Evolutionary conservation across 352 stramenopile genomes (phyloP).

Genomic region (Phytopythium chamaehyphon): DNA sequence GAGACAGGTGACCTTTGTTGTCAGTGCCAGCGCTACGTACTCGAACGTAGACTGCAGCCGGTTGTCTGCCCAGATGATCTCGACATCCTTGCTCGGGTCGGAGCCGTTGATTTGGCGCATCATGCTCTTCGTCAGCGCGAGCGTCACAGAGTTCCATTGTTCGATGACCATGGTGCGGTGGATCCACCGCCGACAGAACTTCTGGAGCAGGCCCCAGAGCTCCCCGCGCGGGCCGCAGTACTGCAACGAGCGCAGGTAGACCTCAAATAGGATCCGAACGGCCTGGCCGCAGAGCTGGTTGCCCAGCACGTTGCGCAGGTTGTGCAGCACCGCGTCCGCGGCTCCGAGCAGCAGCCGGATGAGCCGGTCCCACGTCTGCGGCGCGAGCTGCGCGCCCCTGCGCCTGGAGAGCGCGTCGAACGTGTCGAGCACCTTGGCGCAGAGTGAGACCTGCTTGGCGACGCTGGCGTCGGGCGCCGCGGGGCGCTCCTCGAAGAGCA

Average conservation of each 20-base stretch:
- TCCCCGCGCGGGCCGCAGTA: conserved; percentile 69
- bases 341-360: conserved; percentile 75
- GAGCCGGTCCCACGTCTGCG: conserved; percentile 82
- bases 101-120: conserved; percentile 66
- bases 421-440: conserved; percentile 70
- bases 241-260: conserved; percentile 69
- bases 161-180: conserved; percentile 84
- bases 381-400: conserved; percentile 45
- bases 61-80: conserved; percentile 73
- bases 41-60: conserved; percentile 66
- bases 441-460: conserved; percentile 69
- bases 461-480: conserved; percentile 31
- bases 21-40: conserved; percentile 11
- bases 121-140: conserved; percentile 69
- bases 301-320: conserved; percentile 63
- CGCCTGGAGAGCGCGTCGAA: conserved; percentile 75
- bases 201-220: conserved; percentile 76
- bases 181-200: conserved; percentile 85
- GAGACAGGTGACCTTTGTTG: background rate
- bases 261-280: conserved; percentile 72
- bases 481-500: conserved; percentile 80
- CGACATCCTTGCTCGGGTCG: conserved; percentile 50
- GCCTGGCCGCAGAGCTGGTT: conserved; percentile 74
- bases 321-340: conserved; percentile 74
- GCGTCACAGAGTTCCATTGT: conserved; percentile 77